phyloP scores from a whole-genome alignment of 2,329 filamentous ascomycete species.

The Pyrenochaeta sp. region DNA sequence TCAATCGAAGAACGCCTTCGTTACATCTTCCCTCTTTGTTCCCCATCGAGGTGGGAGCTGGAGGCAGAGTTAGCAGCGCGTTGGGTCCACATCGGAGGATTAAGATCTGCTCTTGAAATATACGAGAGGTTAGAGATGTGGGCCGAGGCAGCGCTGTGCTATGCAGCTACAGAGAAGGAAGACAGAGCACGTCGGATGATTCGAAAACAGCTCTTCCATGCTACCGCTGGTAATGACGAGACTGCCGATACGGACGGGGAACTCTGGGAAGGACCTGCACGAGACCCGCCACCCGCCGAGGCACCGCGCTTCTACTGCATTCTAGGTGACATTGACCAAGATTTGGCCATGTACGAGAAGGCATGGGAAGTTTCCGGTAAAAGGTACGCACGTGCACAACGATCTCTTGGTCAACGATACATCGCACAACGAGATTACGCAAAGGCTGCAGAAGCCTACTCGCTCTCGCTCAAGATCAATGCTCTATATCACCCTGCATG shows the following conservation, averaged over 20 bases:
- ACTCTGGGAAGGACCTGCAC: constrained; percentile 71
- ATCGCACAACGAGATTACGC: constrained; percentile 70
- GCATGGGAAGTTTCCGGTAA: constrained; percentile 86
- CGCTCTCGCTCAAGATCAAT: constrained; percentile 78
- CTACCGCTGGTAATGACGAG: constrained; percentile 57
- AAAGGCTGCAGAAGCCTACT: constrained; percentile 79
- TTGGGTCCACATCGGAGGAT: constrained; percentile 88
- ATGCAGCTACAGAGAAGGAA: constrained; percentile 79
- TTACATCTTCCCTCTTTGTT: constrained; percentile 83
- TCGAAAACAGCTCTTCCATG: constrained; percentile 78
- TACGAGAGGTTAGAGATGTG: constrained; percentile 93
- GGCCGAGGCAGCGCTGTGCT: constrained; percentile 92
- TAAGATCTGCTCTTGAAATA: constrained; percentile 91
- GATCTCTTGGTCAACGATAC: constrained; percentile 82
- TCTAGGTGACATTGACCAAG: constrained; percentile 83
- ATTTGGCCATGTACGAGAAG: constrained; percentile 77
- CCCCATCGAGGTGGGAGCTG: constrained; percentile 90
- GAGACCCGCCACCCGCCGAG: constrained; percentile 76
- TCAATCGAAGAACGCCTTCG: constrained; percentile 76
- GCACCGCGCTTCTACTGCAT: constrained; percentile 92
- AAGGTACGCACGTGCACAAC: constrained; percentile 85
- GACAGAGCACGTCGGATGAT: constrained; percentile 81
- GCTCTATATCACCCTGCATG: constrained; percentile 83
- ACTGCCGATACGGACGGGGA: constrained; percentile 54
- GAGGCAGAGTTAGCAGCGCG: constrained; percentile 90